Percentiles rank a stretch among this genome's conserved stretches.
Evolutionary conservation across 2,329 filamentous ascomycete genomes (phyloP).

Genomic region (Mycogone perniciosa): DNA sequence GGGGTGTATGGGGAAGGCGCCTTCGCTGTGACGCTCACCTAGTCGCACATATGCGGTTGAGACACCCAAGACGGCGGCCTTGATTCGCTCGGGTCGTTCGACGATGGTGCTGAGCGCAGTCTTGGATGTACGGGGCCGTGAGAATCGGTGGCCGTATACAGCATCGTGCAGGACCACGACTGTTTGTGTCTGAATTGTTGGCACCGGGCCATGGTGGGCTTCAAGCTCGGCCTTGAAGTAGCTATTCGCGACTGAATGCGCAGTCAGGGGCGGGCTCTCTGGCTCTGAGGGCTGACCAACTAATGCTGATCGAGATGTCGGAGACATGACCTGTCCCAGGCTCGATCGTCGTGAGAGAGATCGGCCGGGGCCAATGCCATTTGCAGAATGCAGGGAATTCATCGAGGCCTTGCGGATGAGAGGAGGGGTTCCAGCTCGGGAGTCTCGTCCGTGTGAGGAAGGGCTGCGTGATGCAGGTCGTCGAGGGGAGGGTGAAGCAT

Average conservation of each 20-base stretch:
- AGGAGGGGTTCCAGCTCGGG: conserved; percentile 43
- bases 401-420: conserved; percentile 51
- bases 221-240: conserved; percentile 66
- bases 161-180: conserved; percentile 86
- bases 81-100: conserved; percentile 85
- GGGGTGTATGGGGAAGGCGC: conserved; percentile 60
- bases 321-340: conserved; percentile 39
- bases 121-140: conserved; percentile 71
- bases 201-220: conserved; percentile 46
- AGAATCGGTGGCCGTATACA: conserved; percentile 90
- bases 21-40: conserved; percentile 70
- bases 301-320: conserved; percentile 34
- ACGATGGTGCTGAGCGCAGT: conserved; percentile 73
- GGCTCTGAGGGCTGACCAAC: conserved; percentile 22
- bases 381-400: conserved; percentile 49
- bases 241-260: conserved; percentile 54
- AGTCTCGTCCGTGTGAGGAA: conserved; percentile 33
- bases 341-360: conserved; percentile 44
- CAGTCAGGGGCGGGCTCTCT: conserved; percentile 38
- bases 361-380: conserved; percentile 31
- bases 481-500: conserved; percentile 34
- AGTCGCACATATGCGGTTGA: conserved; percentile 86
- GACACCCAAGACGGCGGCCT: conserved; percentile 74
- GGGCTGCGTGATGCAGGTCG: conserved; percentile 37
- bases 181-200: conserved; percentile 49